phyloP scores from a whole-genome alignment of 805 yeast genomes.

The Ogataea pini region DNA sequence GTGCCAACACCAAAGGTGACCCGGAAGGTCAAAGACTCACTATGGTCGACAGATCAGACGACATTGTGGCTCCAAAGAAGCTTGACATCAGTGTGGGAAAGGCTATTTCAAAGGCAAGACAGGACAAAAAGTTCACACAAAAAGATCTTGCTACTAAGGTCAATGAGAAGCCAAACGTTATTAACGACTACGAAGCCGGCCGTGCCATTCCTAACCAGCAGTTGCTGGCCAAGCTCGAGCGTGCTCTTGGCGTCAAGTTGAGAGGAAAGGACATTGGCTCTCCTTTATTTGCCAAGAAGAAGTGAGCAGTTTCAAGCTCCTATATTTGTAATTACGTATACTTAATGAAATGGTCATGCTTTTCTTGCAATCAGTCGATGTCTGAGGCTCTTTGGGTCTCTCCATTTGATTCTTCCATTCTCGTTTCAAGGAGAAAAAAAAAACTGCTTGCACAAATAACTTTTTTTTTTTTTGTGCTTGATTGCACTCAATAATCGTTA shows the following conservation, averaged over 20 bases:
- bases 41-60: conserved; percentile 89
- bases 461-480: neutral
- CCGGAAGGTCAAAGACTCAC: conserved; percentile 95
- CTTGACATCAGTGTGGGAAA: conserved; percentile 83
- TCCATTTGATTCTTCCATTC: neutral
- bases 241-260: conserved; percentile 90
- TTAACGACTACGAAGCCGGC: conserved; percentile 96
- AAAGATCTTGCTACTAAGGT: conserved; percentile 95
- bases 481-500: no score
- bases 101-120: conserved; percentile 81
- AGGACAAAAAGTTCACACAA: conserved; percentile 85
- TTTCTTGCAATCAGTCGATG: neutral
- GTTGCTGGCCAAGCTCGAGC: conserved; percentile 85
- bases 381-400: no score
- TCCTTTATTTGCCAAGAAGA: conserved; percentile 69
- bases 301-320: conserved; percentile 27
- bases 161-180: conserved; percentile 93
- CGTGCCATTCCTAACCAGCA: conserved; percentile 97
- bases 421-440: neutral
- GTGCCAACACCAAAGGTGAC: conserved; percentile 60
- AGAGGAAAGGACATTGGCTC: conserved; percentile 95
- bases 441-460: neutral
- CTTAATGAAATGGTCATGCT: conserved; percentile 6
- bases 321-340: conserved; percentile 5
- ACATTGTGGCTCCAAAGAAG: conserved; percentile 90